Conservation (phyloP, 495 filamentous ascomycete genomes). For the Chaetomium cochliodes region DNA sequence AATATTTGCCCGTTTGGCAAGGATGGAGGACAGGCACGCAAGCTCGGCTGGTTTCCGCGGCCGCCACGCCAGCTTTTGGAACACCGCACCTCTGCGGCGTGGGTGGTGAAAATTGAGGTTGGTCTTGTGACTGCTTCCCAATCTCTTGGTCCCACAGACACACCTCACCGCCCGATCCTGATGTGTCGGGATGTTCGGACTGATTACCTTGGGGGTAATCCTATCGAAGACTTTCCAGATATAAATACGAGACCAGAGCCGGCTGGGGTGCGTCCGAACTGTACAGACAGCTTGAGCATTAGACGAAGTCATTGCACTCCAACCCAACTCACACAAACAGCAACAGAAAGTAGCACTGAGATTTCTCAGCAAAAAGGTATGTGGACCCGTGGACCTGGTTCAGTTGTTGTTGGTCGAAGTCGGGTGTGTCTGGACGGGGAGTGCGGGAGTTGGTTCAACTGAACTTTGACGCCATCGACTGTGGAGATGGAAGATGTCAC, state of each 20-base stretch:
- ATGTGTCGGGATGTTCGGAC: slow-evolving; percentile 13
- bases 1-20: slow-evolving; percentile 23
- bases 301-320: background rate
- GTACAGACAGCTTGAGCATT: background rate
- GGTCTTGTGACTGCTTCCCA: slow-evolving; percentile 28
- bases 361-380: background rate
- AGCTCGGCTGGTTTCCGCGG: slow-evolving; percentile 17
- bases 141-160: slow-evolving; percentile 24
- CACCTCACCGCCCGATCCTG: slow-evolving; percentile 24
- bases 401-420: background rate
- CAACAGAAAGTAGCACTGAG: background rate
- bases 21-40: slow-evolving; percentile 1
- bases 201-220: slow-evolving; percentile 10
- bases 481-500: background rate
- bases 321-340: background rate
- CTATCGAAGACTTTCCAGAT: background rate
- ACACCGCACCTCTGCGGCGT: slow-evolving; percentile 6
- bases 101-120: slow-evolving; percentile 21
- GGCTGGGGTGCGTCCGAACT: background rate
- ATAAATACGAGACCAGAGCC: slow-evolving; percentile 16
- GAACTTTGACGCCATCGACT: background rate
- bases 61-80: slow-evolving; percentile 16
- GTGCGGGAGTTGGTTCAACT: background rate
- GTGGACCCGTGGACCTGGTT: background rate
- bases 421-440: background rate